Evolutionary conservation across 495 filamentous ascomycete species (phyloP).

Genomic region (Hyaloscypha finlandica): DNA sequence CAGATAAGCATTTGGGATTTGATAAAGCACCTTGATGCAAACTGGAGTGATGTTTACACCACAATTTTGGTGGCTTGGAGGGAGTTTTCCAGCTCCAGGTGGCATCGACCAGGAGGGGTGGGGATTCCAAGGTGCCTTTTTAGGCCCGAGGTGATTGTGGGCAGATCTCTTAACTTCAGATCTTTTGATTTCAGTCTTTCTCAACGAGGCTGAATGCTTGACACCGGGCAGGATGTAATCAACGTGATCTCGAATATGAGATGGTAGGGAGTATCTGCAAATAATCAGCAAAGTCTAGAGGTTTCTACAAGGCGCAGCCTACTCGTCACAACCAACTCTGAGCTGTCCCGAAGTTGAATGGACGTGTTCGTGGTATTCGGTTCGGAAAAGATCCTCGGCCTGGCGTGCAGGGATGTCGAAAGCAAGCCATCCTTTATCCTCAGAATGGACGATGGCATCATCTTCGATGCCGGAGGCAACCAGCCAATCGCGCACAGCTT

Average conservation of each 20-base stretch:
- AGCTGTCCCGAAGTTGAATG: conserved; percentile 11
- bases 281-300: not conserved
- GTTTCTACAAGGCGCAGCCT: not conserved
- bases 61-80: conserved; percentile 25
- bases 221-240: conserved; percentile 28
- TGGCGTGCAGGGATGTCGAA: conserved; percentile 25
- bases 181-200: conserved; percentile 28
- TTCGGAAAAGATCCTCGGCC: conserved; percentile 31
- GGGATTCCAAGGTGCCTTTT: conserved; percentile 32
- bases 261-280: conserved; percentile 22
- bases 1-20: conserved; percentile 12
- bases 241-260: conserved; percentile 19
- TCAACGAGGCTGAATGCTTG: conserved; percentile 23
- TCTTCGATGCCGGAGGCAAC: conserved; percentile 20
- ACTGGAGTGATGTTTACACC: conserved; percentile 22
- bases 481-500: conserved; percentile 29
- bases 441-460: conserved; percentile 20
- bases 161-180: not conserved
- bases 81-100: conserved; percentile 9
- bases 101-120: conserved; percentile 12
- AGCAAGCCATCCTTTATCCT: conserved; percentile 28
- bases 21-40: conserved; percentile 26
- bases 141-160: conserved; percentile 44
- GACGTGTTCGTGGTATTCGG: conserved; percentile 25
- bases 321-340: conserved; percentile 25